Base-by-base conservation (phyloP, 139 green algal species). In the Monoraphidium neglectum region DNA sequence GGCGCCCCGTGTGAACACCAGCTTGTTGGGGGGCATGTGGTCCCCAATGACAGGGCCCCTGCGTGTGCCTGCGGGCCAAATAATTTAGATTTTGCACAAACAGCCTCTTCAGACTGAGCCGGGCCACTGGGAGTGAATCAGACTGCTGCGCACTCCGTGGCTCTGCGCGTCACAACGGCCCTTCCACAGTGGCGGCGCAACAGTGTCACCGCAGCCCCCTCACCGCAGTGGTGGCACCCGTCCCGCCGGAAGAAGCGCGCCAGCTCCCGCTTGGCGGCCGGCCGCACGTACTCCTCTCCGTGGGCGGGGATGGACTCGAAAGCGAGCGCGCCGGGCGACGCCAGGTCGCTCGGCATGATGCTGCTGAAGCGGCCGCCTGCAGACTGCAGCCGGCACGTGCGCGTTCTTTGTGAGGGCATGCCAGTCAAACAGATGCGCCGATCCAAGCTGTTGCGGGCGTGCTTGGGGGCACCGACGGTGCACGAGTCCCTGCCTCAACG, bases 21-120 rank as follows among this genome's bases (percentile, higher is more conserved):
- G 63, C 77, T 94, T 92, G 83, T 96, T 95, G 36, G 92, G 91
- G 13, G 92, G 92, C 81, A 96, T 96, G 80, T 96, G 92, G 65
- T 96, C 92, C 10, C 86, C 92, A 40, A 96, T 88, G 4, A 90
- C 80, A 0, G 51, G 33, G 24, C 85, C 82, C 28, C 67, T 46
- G 24, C 68, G 74, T 6, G 57, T 84, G 43, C 91, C 74, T 80
- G 33, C 35, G 38, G 36, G 26, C 18, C 12, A 16, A 51, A 23
- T 35, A 46, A 30, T 43, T 8, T 30, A 54, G 63, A 23, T 46
- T n/a, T n/a, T n/a, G n/a, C n/a, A n/a, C n/a, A n/a, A n/a, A n/a
- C n/a, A n/a, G n/a, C n/a, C n/a, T n/a, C n/a, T n/a, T n/a, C n/a
- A n/a, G n/a, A n/a, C n/a, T n/a, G n/a, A n/a, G n/a, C n/a, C n/a